These are phyloP conservation scores for Zizania palustris DNA, from an alignment of 202 grass and related monocot genomes.

Conservation along the genomic window DNA sequence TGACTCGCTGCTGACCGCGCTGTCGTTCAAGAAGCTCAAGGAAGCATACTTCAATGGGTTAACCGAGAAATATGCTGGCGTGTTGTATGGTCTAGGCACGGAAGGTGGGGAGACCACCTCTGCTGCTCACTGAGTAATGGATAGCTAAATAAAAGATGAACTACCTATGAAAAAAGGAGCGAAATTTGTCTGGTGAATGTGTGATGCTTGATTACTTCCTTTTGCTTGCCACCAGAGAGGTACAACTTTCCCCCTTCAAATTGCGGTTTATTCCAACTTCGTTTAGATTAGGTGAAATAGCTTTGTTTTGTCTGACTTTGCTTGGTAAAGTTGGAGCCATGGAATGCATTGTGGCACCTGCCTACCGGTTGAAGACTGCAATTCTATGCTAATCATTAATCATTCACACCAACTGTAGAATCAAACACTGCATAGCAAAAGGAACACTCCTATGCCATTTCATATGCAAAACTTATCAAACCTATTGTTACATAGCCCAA, in stretches of 20 bases:
- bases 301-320: constrained; percentile 14
- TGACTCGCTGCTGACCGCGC: constrained; percentile 64
- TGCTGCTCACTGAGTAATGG: constrained; percentile 63
- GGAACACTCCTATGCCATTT: background rate
- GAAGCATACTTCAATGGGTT: constrained; percentile 65
- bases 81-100: constrained; percentile 72
- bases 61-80: constrained; percentile 69
- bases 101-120: constrained; percentile 64
- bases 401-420: constrained; percentile 3
- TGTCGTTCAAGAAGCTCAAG: constrained; percentile 71
- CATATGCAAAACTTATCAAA: constrained; percentile 5
- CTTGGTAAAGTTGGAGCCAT: constrained; percentile 24
- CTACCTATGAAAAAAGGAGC: constrained; percentile 47
- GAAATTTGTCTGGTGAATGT: constrained; percentile 49
- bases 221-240: constrained; percentile 40
- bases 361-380: constrained; percentile 6
- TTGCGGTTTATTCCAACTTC: constrained; percentile 12
- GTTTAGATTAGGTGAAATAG: constrained; percentile 4
- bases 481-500: constrained; percentile 3
- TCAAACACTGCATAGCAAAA: constrained; percentile 23
- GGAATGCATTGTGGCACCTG: background rate
- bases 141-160: constrained; percentile 62
- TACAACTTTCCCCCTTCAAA: constrained; percentile 5
- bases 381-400: constrained; percentile 18
- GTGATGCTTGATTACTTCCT: constrained; percentile 33